These are phyloP conservation scores for Suhomyces kilbournensis DNA, from an alignment of 805 yeast species.

Conservation along the genomic window DNA sequence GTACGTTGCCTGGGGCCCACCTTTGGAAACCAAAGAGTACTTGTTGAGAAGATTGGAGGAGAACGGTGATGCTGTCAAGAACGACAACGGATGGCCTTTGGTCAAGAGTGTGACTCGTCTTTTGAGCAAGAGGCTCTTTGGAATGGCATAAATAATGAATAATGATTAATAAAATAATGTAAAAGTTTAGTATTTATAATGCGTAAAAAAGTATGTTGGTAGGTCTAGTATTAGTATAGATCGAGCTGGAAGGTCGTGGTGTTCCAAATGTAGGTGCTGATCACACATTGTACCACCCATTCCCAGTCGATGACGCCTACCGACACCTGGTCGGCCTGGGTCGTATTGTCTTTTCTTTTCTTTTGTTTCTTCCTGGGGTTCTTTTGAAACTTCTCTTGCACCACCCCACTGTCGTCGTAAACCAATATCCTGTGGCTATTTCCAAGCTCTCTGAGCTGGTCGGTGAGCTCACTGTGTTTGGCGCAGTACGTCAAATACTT, in stretches of 20 bases:
- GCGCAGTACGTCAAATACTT: conserved; percentile 16
- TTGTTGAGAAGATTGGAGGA: conserved; percentile 87
- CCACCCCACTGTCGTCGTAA: conserved; percentile 24
- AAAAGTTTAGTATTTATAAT: too few species aligned
- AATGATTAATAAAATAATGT: too few species aligned
- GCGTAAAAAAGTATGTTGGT: too few species aligned
- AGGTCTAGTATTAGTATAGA: neutral
- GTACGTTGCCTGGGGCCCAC: conserved; percentile 98
- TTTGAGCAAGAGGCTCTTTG: conserved; percentile 23
- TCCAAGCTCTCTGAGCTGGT: conserved; percentile 2
- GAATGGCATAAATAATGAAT: conserved; percentile 7
- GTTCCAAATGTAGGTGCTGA: conserved; percentile 36
- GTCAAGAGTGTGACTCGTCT: conserved; percentile 47
- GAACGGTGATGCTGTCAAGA: conserved; percentile 91
- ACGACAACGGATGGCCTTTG: conserved; percentile 76
- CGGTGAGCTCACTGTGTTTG: conserved; percentile 6
- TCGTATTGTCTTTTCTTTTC: neutral
- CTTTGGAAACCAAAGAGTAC: conserved; percentile 87
- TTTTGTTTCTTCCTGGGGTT: neutral
- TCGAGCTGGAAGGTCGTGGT: conserved; percentile 12
- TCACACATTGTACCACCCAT: conserved; percentile 64
- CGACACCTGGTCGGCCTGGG: conserved; percentile 1
- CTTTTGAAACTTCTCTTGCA: neutral
- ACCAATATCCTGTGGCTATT: conserved; percentile 15
- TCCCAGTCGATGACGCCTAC: conserved; percentile 52